Base-by-base conservation (phyloP, 164 flowering plant species). In the Magnolia changhungtana region DNA sequence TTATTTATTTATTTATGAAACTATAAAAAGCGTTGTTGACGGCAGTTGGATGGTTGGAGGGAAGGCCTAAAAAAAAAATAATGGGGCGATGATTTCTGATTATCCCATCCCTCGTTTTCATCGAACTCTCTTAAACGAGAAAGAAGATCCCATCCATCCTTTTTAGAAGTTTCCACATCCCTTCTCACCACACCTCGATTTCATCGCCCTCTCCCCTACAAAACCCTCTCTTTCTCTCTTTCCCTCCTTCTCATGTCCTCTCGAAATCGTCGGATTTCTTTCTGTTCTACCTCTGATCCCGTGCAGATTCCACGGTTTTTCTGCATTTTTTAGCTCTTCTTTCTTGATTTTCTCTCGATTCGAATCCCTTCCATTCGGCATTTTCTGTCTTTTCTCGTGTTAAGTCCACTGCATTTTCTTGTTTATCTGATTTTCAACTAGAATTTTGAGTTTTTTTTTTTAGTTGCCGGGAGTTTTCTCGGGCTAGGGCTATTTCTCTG, bases 141-240 rank as follows among this genome's bases (percentile, higher is more conserved):
- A 68, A 68, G 71, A 14, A 67, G 45, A 23, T 8, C 2, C 45
- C 8, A 69, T 69, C 49, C 19, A 55, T 11, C 13, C 13, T 20
- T 70, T 70, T 52, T 70, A 70, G 72, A 70, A 49, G 8, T 20
- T 50, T 70, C 72, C 72, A 4, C 45, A 4, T 9, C 63, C 23
- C 9, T 18, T 72, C 63, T 37, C 45, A 4, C 45, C 45, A 37
- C 45, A 37, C 45, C 8, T 72, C 31, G 58, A n/a, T 50, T 70
- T 70, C 72, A 37, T 68, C 71, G 71, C 71, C 51, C 18, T 29
- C 58, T 49, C 58, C 63, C 8, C 63, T 52, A 16, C 49, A 52
- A 10, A 55, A 13, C 64, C 50, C 58, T 7, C 49, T 8, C 20
- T 31, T 24, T 51, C 49, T 55, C 8, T 23, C 50, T 23, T 58